Base-by-base conservation (phyloP, 768 basidiomycete species). In the Lactifluus rugatus region DNA sequence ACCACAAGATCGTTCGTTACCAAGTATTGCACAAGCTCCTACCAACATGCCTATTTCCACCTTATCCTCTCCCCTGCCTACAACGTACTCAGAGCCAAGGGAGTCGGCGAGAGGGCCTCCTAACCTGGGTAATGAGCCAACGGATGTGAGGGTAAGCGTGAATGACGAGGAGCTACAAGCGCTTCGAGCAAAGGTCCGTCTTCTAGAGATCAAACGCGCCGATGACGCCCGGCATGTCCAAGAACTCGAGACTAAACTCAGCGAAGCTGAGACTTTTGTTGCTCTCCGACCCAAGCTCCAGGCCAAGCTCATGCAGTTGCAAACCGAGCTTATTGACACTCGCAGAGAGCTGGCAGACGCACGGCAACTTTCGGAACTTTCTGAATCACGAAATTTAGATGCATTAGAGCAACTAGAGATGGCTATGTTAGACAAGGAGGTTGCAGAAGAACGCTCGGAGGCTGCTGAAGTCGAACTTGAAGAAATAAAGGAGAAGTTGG, bases 391-490 rank as follows among this genome's bases (percentile, higher is more conserved):
- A 23, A 74, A 89, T 1, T 72, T 84, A 2, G 95, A 98, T 68
- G 69, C 86, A 1, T 82, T 88, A 52, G 95, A 97, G 57, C 90
- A 94, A 67, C 73, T 98, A 39, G 96, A 99, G 73, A 93, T 97
- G 87, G 78, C 84, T 2, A 89, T 89, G 79, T 72, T 99, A 64
- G 96, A 99, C 69, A 93, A 92, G 72, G 96, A 99, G 70, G 84
- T 98, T 39, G 94, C 95, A 0, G 96, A 98, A 68, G 95, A 97
- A 70, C 82, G 83, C 58, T 85, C 89, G 0, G 95, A 97, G 70
- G 68, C 81, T 2, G 85, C 85, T 0, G 85, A 92, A 68, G 70
- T 76, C 0, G 92, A 93, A 67, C 66, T 93, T 50, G 90, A 89
- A 64, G 87, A 85, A 53, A 67, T 86, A 58, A 87, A 78, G 65